Base-by-base conservation (phyloP, 2,329 filamentous ascomycete genomes). In the Phialophora macrospora region DNA sequence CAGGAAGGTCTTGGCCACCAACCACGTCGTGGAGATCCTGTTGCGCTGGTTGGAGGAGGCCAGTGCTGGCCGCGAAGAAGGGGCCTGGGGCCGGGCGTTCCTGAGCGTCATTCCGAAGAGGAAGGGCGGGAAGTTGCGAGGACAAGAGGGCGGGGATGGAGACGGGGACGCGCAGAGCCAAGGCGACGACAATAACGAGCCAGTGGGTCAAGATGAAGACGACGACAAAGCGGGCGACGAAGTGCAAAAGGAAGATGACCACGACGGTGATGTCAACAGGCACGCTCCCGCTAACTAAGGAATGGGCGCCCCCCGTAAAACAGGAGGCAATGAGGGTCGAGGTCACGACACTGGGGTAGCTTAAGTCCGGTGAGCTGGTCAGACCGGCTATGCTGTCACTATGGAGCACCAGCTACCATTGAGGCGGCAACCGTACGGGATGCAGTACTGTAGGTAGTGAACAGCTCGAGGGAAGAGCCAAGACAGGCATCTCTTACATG, bases 11-110 rank as follows among this genome's bases (percentile, higher is more conserved):
- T 81, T 99, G 64, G 89, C 94, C 3, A 97, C 94, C 7, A 99
- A 98, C 75, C 95, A 99, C 74, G 95, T 99, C 1, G 87, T 95
- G 55, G 94, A 98, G 79, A 98, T 99, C 68, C 97, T 99, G 92
- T 80, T 97, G 54, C 88, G 88, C 70, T 99, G 93, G 93, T 78
- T 99, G 62, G 92, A 97, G 77, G 58, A 60, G 28, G 52, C 52
- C 4, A 20, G 4, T 55, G 52, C 52, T 12, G 24, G 28, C 5
- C 24, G 52, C 9, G 87, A 87, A 56, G 38, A 57, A 8, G 91
- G 91, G 1, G 90, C 98, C 76, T 99, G 95, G 95, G 93, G 90
- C 1, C 83, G 90, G 74, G 93, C 95, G 0, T 99, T 99, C 76
- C 80, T 93, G 78, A 84, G 87, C 58, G 92, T 96, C 3, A 93